Evolutionary conservation across 257 asterid species (phyloP).

Genomic region (Penstemon eatonii): DNA sequence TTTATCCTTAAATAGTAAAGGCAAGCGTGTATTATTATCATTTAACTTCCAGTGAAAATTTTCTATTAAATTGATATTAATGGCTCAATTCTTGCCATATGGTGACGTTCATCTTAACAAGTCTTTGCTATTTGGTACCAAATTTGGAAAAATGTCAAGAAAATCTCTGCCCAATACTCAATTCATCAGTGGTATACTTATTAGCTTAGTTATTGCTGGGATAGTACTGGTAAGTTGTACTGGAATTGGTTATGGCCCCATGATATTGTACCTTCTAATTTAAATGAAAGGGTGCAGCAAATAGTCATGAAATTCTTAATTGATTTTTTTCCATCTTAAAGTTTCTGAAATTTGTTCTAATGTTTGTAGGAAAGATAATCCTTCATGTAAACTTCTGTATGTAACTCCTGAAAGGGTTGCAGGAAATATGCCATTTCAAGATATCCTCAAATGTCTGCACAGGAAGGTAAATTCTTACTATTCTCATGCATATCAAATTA

Average conservation of each 20-base stretch:
- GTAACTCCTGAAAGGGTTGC: slow-evolving; percentile 97
- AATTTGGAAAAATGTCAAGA: neutral
- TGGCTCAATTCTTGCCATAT: neutral
- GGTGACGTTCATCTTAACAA: neutral
- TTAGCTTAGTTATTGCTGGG: neutral
- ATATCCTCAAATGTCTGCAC: slow-evolving; percentile 58
- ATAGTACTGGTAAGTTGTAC: slow-evolving; percentile 5
- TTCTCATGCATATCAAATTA: slow-evolving; percentile 21
- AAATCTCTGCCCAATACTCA: neutral
- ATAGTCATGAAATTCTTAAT: neutral
- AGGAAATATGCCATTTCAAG: slow-evolving; percentile 87
- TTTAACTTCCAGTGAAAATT: slow-evolving; percentile 5
- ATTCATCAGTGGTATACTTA: neutral
- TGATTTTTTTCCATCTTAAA: slow-evolving; percentile 18
- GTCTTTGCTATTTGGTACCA: neutral
- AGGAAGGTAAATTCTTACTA: slow-evolving; percentile 53
- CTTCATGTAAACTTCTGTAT: slow-evolving; percentile 93
- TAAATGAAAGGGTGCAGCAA: neutral
- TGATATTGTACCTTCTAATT: neutral
- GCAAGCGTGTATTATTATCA: neutral
- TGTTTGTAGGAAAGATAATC: slow-evolving; percentile 72
- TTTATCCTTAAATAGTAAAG: neutral
- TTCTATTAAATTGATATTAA: neutral
- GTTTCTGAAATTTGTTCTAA: slow-evolving; percentile 18
- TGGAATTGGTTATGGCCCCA: slow-evolving; percentile 7